These are phyloP conservation scores for Botrytis byssoidea DNA, from an alignment of 2,329 filamentous ascomycete species.

Conservation along the genomic window DNA sequence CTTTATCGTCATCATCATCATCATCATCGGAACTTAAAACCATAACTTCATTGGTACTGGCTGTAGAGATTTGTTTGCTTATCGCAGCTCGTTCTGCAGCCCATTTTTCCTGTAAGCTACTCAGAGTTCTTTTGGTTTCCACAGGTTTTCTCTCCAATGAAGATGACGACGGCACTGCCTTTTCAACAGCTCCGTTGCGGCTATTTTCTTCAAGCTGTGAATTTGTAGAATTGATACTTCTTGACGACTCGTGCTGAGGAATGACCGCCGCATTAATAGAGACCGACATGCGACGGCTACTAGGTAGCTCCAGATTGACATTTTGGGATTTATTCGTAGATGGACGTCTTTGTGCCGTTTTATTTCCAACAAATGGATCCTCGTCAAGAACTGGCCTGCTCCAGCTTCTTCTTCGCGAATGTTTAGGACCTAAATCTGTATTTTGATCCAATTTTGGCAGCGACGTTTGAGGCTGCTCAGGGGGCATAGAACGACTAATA, in stretches of 20 bases:
- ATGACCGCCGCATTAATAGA: slow-evolving; percentile 4
- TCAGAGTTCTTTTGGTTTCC: slow-evolving; percentile 24
- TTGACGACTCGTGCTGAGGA: slow-evolving; percentile 11
- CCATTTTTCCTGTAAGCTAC: slow-evolving; percentile 28
- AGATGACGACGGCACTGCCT: slow-evolving; percentile 21
- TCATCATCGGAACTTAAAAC: slow-evolving; percentile 31
- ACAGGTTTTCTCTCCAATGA: slow-evolving; percentile 30
- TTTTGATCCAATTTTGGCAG: slow-evolving; percentile 30
- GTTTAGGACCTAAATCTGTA: slow-evolving; percentile 25
- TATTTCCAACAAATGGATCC: slow-evolving; percentile 32
- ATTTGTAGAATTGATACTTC: not conserved
- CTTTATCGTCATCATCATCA: slow-evolving; percentile 21
- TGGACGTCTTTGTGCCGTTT: not conserved
- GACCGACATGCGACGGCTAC: slow-evolving; percentile 14
- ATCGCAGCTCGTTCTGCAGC: slow-evolving; percentile 34
- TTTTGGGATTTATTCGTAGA: slow-evolving; percentile 14
- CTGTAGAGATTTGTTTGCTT: slow-evolving; percentile 29
- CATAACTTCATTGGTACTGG: slow-evolving; percentile 29
- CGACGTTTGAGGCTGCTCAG: slow-evolving; percentile 24
- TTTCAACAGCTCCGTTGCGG: not conserved
- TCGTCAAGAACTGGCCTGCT: slow-evolving; percentile 27
- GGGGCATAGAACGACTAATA: not conserved
- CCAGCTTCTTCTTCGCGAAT: slow-evolving; percentile 23
- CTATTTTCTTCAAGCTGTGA: not conserved
- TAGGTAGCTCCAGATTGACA: slow-evolving; percentile 12